Base-by-base conservation (phyloP, 768 basidiomycete genomes). In the Brasilioporus rufonigricans region DNA sequence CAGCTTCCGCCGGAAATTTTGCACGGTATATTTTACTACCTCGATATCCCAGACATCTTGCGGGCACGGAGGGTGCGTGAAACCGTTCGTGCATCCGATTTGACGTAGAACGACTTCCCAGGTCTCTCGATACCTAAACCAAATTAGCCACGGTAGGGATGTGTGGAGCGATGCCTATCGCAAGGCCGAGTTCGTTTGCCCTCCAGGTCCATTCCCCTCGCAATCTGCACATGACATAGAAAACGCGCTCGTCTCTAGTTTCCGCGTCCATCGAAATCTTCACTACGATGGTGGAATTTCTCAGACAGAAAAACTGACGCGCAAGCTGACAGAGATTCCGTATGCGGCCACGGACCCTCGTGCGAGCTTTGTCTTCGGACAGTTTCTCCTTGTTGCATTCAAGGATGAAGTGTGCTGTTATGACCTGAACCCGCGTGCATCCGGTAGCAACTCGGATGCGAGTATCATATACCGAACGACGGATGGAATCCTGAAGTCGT, bases 91-190 rank as follows among this genome's bases (percentile, higher is more conserved):
- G 16, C 31, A 39, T 48, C n/a, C 24, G 24, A 46, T 18, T 29
- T 6, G 29, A 6, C 10, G 4, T 39, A 24, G 5, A 48, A 24
- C 12, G 21, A 21, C 23, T 16, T 43, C 19, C 5, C 44, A 63
- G 59, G 63, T 61, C 32, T 55, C 52, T 26, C 55, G 32, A 26
- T 50, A 48, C 39, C 36, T 64, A 18, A 51, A 58, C 2, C 38
- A 7, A 5, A 23, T 50, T 0, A 64, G 50, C 49, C 45, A 43
- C 26, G 23, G 7, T 26, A 62, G 52, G 48, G 41, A 47, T 4
- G 16, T 67, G 16, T 66, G 65, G 65, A 53, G 53, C 13, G 23
- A 55, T 5, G 49, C 48, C n/a, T 64, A 64, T 54, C 53, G 61
- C 36, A 48, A 23, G 0, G 46, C 53, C 39, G n/a, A 45, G 5